Percentiles rank a stretch among this genome's conserved stretches.
These are phyloP conservation scores for Penicillium sp. DNA, from an alignment of 2,329 filamentous ascomycete species.

Conservation along the genomic window DNA sequence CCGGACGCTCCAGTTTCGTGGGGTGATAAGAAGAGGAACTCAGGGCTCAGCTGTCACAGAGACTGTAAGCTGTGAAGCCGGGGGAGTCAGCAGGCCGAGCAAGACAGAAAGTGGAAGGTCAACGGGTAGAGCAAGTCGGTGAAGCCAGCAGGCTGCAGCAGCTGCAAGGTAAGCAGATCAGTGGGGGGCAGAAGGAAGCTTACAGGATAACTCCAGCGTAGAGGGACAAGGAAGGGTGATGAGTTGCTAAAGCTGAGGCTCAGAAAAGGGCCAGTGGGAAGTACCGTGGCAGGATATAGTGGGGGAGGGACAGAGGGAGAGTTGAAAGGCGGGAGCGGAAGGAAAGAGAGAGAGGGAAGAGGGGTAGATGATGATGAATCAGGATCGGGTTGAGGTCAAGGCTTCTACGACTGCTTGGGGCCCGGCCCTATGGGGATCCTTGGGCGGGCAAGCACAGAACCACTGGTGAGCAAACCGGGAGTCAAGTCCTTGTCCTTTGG, in stretches of 20 bases:
- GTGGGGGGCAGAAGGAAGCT: neutral
- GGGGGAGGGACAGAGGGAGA: conserved; percentile 1
- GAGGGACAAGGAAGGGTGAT: neutral
- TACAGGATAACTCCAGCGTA: conserved; percentile 4
- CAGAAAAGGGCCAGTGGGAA: neutral
- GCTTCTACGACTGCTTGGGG: conserved; percentile 5
- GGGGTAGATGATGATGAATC: conserved; percentile 30
- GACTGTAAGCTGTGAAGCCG: neutral
- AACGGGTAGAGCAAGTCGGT: neutral
- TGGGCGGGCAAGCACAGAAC: conserved; percentile 7
- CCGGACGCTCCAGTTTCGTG: neutral
- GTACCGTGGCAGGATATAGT: neutral
- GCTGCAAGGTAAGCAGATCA: neutral
- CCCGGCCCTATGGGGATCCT: conserved; percentile 6
- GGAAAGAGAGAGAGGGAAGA: conserved; percentile 21
- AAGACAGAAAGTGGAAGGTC: neutral
- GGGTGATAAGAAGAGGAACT: neutral
- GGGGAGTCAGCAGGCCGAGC: neutral
- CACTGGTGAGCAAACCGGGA: conserved; percentile 1
- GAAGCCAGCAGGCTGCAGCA: neutral
- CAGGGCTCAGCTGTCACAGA: neutral
- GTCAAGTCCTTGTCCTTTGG: neutral
- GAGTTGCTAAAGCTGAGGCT: neutral
- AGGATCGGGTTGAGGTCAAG: conserved; percentile 19
- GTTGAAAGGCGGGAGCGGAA: conserved; percentile 14